These are phyloP conservation scores for Phialophora expanda DNA, from an alignment of 2,329 filamentous ascomycete species.

Conservation along the genomic window DNA sequence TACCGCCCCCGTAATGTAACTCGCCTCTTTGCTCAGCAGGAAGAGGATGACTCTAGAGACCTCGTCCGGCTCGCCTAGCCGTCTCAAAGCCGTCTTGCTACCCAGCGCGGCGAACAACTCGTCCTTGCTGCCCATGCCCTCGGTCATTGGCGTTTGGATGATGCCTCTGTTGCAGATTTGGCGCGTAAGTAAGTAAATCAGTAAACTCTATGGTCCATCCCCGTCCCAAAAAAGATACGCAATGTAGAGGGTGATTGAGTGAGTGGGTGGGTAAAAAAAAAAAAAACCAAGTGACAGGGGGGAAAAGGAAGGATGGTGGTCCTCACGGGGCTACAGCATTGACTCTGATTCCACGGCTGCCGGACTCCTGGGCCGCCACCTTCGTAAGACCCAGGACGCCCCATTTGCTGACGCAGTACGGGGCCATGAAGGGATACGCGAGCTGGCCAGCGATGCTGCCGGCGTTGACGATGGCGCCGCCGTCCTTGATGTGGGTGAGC, in stretches of 20 bases:
- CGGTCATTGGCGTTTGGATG: conserved; percentile 4
- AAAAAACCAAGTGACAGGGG: no score
- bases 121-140: not conserved
- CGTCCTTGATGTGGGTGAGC: conserved; percentile 17
- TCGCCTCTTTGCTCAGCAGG: conserved; percentile 9
- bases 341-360: conserved; percentile 43
- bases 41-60: conserved; percentile 13
- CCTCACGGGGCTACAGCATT: conserved; percentile 37
- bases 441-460: conserved; percentile 18
- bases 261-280: no score
- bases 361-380: conserved; percentile 44
- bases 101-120: conserved; percentile 1
- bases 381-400: conserved; percentile 53
- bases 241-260: no score
- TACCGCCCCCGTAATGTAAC: conserved; percentile 4
- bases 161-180: conserved; percentile 1
- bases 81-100: conserved; percentile 6
- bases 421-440: conserved; percentile 39
- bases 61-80: conserved; percentile 9
- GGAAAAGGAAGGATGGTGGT: no score
- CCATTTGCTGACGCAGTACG: conserved; percentile 52
- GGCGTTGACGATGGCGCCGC: conserved; percentile 25
- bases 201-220: no score
- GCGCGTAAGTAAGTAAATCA: no score
- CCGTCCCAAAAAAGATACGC: no score